Conservation (phyloP, 257 asterid species). For the Linaria vulgaris region DNA sequence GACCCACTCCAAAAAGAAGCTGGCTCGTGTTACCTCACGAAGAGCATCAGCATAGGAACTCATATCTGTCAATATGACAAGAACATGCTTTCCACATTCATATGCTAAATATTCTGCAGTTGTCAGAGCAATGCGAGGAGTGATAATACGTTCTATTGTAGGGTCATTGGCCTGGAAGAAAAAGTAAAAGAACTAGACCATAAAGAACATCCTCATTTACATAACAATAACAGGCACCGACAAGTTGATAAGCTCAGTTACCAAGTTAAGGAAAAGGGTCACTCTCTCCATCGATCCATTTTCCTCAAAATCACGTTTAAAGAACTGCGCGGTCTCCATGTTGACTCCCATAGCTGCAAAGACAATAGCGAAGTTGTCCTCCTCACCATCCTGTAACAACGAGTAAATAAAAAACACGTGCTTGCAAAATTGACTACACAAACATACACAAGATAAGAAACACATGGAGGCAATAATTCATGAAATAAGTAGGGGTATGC, state of each 20-base stretch:
- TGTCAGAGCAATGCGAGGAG: conserved; percentile 96
- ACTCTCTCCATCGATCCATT: conserved; percentile 99
- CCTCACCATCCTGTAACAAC: conserved; percentile 63
- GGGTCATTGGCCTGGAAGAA: conserved; percentile 88
- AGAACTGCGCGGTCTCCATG: conserved; percentile 95
- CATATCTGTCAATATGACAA: conserved; percentile 98
- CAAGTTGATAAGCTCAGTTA: conserved; percentile 24
- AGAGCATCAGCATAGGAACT: conserved; percentile 99
- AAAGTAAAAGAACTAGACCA: not conserved
- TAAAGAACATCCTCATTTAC: not conserved
- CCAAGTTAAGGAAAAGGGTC: conserved; percentile 91
- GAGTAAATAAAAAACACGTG: conserved; percentile 29
- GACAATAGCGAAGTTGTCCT: conserved; percentile 92
- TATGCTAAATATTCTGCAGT: conserved; percentile 96
- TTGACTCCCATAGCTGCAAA: conserved; percentile 98
- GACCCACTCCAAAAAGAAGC: not conserved
- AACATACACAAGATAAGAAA: not conserved
- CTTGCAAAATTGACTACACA: conserved; percentile 15
- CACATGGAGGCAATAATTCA: not conserved
- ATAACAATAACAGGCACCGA: not conserved
- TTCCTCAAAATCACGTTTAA: conserved; percentile 98
- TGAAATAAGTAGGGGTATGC: not conserved
- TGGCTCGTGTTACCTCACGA: conserved; percentile 73
- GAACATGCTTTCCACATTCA: conserved; percentile 98
- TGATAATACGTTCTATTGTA: conserved; percentile 91